phyloP scores from a whole-genome alignment of 2,329 filamentous ascomycete species.

The Didymella arachidicola region DNA sequence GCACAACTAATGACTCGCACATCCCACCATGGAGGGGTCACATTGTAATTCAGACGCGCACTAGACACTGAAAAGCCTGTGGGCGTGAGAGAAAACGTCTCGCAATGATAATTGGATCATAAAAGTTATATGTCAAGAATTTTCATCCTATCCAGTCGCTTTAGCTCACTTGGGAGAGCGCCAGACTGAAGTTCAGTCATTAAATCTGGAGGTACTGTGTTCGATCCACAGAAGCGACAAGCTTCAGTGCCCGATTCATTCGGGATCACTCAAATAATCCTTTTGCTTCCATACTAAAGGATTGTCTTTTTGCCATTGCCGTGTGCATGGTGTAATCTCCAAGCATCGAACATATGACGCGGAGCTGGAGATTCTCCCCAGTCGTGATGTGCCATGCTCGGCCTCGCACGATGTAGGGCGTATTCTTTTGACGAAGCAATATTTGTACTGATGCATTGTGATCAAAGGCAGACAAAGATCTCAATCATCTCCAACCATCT shows the following conservation, averaged over 20 bases:
- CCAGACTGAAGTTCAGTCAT: slow-evolving; percentile 44
- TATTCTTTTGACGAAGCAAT: background rate
- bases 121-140: too few species aligned
- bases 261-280: slow-evolving; percentile 15
- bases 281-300: background rate
- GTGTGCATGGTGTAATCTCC: background rate
- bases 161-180: slow-evolving; percentile 46
- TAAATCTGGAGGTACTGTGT: slow-evolving; percentile 41
- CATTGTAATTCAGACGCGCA: background rate
- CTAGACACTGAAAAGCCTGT: background rate
- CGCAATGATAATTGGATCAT: too few species aligned
- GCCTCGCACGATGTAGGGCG: background rate
- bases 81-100: too few species aligned
- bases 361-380: background rate
- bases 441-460: background rate
- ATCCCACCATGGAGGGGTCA: background rate
- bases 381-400: background rate
- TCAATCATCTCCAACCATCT: slow-evolving; percentile 73
- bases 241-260: slow-evolving; percentile 19
- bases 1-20: background rate
- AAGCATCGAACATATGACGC: background rate
- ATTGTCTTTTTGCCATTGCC: background rate
- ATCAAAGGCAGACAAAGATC: background rate
- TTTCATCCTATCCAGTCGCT: too few species aligned
- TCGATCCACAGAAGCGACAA: slow-evolving; percentile 27